phyloP scores from a whole-genome alignment of 2,329 filamentous ascomycete genomes.

The Trichoderma arundinaceum region DNA sequence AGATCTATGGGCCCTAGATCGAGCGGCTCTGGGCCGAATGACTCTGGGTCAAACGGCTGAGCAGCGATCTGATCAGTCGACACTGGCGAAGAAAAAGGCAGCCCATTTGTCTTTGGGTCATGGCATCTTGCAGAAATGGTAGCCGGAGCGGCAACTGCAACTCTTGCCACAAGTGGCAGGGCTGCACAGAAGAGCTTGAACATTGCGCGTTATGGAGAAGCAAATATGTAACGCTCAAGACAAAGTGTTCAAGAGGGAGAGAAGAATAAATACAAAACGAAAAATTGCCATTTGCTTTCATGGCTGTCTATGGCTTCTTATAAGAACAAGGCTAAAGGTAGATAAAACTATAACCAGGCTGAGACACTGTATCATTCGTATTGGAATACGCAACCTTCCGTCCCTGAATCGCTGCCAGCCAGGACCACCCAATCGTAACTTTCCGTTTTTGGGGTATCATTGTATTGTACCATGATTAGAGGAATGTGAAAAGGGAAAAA shows the following conservation, averaged over 20 bases:
- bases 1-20: background rate
- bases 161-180: constrained; percentile 39
- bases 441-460: background rate
- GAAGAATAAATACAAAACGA: background rate
- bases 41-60: background rate
- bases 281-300: background rate
- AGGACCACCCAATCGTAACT: background rate
- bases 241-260: background rate
- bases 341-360: background rate
- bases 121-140: background rate
- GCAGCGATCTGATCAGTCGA: background rate
- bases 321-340: background rate
- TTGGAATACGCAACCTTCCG: background rate
- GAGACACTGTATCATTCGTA: constrained; percentile 14
- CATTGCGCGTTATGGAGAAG: constrained; percentile 33
- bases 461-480: background rate
- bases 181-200: constrained; percentile 36
- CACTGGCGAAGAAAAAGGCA: background rate
- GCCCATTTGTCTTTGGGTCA: background rate
- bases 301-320: constrained; percentile 10
- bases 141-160: constrained; percentile 35
- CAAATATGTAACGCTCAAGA: background rate
- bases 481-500: background rate
- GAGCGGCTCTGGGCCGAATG: background rate
- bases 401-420: constrained; percentile 2